phyloP scores from a whole-genome alignment of 2,329 filamentous ascomycete species.

The Colletotrichum brevisporum region DNA sequence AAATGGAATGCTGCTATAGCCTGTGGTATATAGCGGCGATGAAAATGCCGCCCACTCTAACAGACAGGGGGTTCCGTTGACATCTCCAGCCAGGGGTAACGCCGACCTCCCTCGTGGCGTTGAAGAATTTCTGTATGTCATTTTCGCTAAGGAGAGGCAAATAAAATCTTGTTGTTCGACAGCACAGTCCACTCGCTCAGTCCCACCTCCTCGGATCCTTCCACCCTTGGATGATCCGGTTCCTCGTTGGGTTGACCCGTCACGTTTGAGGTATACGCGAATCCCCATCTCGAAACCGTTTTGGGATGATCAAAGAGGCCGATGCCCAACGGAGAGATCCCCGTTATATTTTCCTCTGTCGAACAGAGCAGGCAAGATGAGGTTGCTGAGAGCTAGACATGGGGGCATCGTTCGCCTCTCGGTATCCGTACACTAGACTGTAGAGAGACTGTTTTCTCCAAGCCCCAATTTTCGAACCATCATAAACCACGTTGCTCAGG shows the following conservation, averaged over 20 bases:
- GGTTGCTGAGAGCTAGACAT: not conserved
- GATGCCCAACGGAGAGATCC: not conserved
- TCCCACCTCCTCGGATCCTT: not conserved
- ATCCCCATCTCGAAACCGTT: not conserved
- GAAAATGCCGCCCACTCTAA: not conserved
- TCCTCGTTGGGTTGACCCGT: not conserved
- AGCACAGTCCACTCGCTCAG: not conserved
- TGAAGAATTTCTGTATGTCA: slow-evolving; percentile 1
- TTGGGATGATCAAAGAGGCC: slow-evolving; percentile 11
- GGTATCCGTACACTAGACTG: too few relatives aligned
- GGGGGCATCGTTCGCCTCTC: too few relatives aligned
- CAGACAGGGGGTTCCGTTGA: too few relatives aligned
- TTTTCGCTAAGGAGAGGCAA: not conserved
- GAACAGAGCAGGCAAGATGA: not conserved
- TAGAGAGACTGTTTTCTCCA: not conserved
- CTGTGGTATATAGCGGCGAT: slow-evolving; percentile 2
- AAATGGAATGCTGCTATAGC: not conserved
- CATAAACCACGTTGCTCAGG: slow-evolving; percentile 19
- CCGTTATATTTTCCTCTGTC: not conserved
- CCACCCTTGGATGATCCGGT: not conserved
- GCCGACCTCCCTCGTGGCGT: slow-evolving; percentile 27
- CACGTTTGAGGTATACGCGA: slow-evolving; percentile 7
- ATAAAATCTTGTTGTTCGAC: slow-evolving; percentile 1
- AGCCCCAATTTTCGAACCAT: slow-evolving; percentile 20
- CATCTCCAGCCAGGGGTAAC: too few relatives aligned